Conservation (phyloP, 2,329 filamentous ascomycete species). For the Alternaria dauci region DNA sequence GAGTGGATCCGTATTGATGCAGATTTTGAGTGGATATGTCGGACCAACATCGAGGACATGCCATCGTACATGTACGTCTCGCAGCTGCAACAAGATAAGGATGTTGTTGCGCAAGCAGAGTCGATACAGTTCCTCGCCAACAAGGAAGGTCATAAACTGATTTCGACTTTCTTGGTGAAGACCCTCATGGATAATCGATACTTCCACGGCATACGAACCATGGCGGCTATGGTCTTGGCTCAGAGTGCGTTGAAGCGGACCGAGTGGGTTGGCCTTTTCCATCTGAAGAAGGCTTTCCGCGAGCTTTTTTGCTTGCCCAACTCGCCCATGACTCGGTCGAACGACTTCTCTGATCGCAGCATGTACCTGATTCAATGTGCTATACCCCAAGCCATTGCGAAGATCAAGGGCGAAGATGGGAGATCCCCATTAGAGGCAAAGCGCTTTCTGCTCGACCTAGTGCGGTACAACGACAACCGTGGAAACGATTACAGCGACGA, state of each 20-base stretch:
- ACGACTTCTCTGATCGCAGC: slow-evolving; percentile 88
- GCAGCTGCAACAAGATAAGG: slow-evolving; percentile 94
- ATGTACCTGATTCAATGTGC: slow-evolving; percentile 85
- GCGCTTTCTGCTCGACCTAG: slow-evolving; percentile 84
- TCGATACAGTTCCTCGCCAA: slow-evolving; percentile 77
- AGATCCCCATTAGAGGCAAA: slow-evolving; percentile 82
- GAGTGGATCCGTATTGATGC: slow-evolving; percentile 99
- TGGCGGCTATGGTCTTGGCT: slow-evolving; percentile 81
- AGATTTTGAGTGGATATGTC: slow-evolving; percentile 97
- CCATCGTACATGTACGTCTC: slow-evolving; percentile 98
- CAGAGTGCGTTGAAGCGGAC: slow-evolving; percentile 68
- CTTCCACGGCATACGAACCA: slow-evolving; percentile 88
- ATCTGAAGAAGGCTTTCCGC: slow-evolving; percentile 85
- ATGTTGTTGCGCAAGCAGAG: slow-evolving; percentile 83
- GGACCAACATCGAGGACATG: slow-evolving; percentile 77
- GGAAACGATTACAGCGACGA: slow-evolving; percentile 90
- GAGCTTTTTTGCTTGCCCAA: slow-evolving; percentile 86
- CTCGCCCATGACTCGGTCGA: slow-evolving; percentile 81
- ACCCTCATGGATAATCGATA: slow-evolving; percentile 92
- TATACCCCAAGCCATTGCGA: slow-evolving; percentile 81
- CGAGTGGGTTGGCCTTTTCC: slow-evolving; percentile 80
- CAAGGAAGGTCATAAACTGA: slow-evolving; percentile 75
- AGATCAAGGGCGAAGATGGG: slow-evolving; percentile 76
- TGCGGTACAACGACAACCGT: slow-evolving; percentile 94
- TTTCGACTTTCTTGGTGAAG: slow-evolving; percentile 86